phyloP scores from a whole-genome alignment of 225 moss, liverwort and hornwort species.

The Polytrichum commune region DNA sequence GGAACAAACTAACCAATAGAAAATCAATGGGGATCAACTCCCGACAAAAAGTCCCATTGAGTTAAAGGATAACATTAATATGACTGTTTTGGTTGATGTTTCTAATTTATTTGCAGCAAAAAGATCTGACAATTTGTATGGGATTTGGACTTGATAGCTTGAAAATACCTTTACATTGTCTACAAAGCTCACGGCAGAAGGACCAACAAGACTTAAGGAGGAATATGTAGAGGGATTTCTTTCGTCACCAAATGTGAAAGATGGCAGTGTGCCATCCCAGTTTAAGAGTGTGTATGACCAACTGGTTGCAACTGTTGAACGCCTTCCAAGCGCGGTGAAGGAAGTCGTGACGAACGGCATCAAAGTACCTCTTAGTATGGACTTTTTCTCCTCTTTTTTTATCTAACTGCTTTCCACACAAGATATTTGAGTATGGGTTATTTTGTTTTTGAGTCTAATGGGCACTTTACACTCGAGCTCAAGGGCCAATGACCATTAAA shows the following conservation, averaged over 20 bases:
- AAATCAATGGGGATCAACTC: no score
- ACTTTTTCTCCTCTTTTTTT: neutral
- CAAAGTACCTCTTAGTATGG: constrained; percentile 70
- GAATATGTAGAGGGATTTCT: constrained; percentile 81
- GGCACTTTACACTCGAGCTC: no score
- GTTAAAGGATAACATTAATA: no score
- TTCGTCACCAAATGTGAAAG: constrained; percentile 54
- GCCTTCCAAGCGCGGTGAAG: constrained; percentile 61
- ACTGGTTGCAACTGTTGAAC: constrained; percentile 42
- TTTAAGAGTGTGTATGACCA: constrained; percentile 68
- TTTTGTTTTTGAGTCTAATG: no score
- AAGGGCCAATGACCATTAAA: no score
- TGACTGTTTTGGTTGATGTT: no score
- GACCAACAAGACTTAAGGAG: constrained; percentile 75
- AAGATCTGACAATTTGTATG: neutral
- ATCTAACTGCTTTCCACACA: no score
- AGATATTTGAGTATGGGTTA: no score
- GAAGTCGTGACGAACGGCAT: constrained; percentile 55
- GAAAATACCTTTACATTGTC: constrained; percentile 68
- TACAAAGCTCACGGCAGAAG: constrained; percentile 67
- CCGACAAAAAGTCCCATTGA: no score
- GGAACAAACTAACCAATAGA: no score
- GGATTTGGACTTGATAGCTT: constrained; percentile 39
- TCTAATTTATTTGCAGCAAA: no score
- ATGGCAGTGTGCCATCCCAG: constrained; percentile 51